A percentile compares a stretch with the other conserved stretches of the same genome.
phyloP scores from a whole-genome alignment of 2,329 filamentous ascomycete species.

The Rhynchosporium secalis region DNA sequence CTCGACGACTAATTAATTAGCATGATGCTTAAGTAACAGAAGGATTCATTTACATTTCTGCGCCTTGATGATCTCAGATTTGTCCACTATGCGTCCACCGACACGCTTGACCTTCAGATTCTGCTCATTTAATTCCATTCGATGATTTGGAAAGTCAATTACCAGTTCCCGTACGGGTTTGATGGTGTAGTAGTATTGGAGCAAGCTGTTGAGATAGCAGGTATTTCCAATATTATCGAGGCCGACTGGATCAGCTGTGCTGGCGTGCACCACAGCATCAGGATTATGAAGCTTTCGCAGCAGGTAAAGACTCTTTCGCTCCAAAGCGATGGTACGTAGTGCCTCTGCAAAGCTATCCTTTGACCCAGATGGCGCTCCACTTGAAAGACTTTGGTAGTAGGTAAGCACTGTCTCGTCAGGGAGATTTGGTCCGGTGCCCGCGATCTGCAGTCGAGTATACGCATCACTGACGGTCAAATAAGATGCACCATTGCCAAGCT shows the following conservation, averaged over 20 bases:
- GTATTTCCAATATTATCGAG: constrained; percentile 95
- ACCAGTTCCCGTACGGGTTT: constrained; percentile 79
- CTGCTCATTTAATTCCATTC: constrained; percentile 65
- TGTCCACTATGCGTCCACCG: constrained; percentile 67
- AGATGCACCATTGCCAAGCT: constrained; percentile 31
- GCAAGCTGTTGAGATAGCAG: constrained; percentile 93
- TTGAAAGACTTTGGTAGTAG: constrained; percentile 38
- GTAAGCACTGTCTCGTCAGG: constrained; percentile 39
- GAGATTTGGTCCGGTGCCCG: constrained; percentile 21
- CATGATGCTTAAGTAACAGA: constrained; percentile 12
- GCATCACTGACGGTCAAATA: constrained; percentile 37
- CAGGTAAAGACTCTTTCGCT: constrained; percentile 38
- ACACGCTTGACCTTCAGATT: constrained; percentile 68
- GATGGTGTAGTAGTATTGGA: constrained; percentile 94
- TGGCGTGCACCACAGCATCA: constrained; percentile 36
- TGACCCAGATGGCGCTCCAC: constrained; percentile 34
- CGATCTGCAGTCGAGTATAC: constrained; percentile 39
- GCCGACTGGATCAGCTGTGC: constrained; percentile 70
- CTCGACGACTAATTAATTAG: constrained; percentile 60
- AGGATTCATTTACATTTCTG: constrained; percentile 68
- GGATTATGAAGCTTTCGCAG: constrained; percentile 40
- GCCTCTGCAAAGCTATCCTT: constrained; percentile 39
- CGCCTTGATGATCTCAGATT: constrained; percentile 57
- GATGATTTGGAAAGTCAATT: constrained; percentile 69
- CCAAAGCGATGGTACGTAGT: constrained; percentile 37